Percentiles rank a stretch among this genome's conserved stretches.
Conservation (phyloP, 345 rosid species). For the Populus simonii region DNA sequence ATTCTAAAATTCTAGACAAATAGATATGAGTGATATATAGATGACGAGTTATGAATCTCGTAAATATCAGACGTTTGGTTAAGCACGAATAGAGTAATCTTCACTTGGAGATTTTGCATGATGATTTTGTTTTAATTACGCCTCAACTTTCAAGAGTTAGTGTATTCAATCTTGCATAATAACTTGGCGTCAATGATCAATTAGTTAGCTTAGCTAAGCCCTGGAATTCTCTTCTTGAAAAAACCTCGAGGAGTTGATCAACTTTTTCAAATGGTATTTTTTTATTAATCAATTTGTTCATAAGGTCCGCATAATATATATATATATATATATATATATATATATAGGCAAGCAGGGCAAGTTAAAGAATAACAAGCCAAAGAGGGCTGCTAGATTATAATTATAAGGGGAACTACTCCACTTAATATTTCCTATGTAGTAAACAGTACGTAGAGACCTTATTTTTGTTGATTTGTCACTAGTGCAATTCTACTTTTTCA, state of each 20-base stretch:
- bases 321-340: too few species aligned
- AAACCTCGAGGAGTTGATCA: background rate
- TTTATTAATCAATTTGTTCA: background rate
- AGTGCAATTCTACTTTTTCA: too few species aligned
- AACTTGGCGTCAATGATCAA: background rate
- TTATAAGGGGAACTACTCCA: too few species aligned
- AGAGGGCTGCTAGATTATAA: too few species aligned
- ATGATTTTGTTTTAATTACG: too few species aligned
- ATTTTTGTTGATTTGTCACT: too few species aligned
- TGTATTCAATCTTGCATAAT: too few species aligned
- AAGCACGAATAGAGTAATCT: background rate
- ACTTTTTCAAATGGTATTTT: background rate
- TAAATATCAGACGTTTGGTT: background rate
- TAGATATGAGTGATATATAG: background rate
- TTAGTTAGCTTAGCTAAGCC: background rate
- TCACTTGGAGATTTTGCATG: background rate
- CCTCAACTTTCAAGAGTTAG: background rate
- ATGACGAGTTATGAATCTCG: background rate
- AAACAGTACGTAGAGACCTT: too few species aligned
- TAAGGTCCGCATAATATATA: too few species aligned
- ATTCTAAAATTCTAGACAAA: background rate
- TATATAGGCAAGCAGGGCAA: too few species aligned
- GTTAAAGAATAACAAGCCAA: too few species aligned
- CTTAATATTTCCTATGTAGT: too few species aligned
- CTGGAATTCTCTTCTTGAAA: background rate